These are phyloP conservation scores for Alternaria angustiovoidea DNA, from an alignment of 2,329 filamentous ascomycete species.

Conservation along the genomic window DNA sequence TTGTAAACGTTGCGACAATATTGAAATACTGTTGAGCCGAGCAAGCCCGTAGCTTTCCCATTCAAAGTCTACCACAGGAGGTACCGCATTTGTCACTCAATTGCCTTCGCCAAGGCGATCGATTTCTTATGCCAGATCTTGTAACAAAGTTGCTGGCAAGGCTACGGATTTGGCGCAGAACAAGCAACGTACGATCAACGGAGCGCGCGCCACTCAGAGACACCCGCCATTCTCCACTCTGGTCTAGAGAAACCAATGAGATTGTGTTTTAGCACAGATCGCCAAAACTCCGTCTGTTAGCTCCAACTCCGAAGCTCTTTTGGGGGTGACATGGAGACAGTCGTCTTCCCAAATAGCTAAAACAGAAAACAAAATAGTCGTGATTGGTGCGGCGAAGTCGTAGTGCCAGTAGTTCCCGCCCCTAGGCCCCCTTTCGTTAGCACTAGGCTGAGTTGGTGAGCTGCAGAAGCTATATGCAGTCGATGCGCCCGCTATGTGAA, in stretches of 20 bases:
- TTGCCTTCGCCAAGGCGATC: not conserved
- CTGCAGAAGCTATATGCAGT: not conserved
- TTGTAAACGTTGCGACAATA: not conserved
- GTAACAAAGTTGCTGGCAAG: not conserved
- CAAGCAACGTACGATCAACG: not conserved
- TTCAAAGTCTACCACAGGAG: not conserved
- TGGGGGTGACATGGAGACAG: not conserved
- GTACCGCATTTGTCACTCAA: not conserved
- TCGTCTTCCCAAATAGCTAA: slow-evolving; percentile 4
- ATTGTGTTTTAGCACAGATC: not conserved
- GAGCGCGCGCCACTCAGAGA: not conserved
- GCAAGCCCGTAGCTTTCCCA: not conserved
- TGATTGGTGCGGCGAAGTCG: not conserved
- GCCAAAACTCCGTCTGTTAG: not conserved
- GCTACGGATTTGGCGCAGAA: not conserved
- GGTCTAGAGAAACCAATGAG: not conserved
- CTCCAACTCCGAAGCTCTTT: not conserved
- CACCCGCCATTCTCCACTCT: not conserved
- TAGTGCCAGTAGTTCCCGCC: not conserved
- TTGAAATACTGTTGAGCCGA: not conserved
- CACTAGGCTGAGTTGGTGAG: not conserved
- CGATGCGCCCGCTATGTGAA: slow-evolving; percentile 4
- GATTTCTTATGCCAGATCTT: slow-evolving; percentile 3
- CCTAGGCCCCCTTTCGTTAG: not conserved
- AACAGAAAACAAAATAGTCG: slow-evolving; percentile 7